These are phyloP conservation scores for Cyclotella cryptica DNA, from an alignment of 108 stramenopile species.

Conservation along the genomic window DNA sequence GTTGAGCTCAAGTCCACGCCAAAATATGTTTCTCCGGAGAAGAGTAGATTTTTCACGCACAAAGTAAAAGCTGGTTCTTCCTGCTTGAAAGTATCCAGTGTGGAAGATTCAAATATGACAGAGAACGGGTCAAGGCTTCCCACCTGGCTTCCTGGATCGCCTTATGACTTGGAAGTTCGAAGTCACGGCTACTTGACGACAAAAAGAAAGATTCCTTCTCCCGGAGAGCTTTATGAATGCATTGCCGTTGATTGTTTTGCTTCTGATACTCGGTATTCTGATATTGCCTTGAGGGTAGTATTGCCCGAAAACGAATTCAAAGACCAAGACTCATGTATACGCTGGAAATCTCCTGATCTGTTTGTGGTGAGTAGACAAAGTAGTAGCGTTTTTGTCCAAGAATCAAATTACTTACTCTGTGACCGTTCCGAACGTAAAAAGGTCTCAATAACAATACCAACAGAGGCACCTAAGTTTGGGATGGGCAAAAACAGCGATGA, in stretches of 20 bases:
- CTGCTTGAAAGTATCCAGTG: conserved; percentile 60
- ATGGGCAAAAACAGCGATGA: conserved; percentile 45
- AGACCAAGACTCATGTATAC: conserved; percentile 46
- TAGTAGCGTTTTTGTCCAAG: neutral
- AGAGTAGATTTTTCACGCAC: neutral
- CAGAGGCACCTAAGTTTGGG: conserved; percentile 79
- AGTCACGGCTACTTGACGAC: conserved; percentile 74
- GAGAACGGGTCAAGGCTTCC: conserved; percentile 64
- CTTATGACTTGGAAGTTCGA: conserved; percentile 60
- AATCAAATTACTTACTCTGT: neutral
- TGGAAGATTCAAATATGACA: conserved; percentile 61
- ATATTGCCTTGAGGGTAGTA: conserved; percentile 71
- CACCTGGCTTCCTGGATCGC: conserved; percentile 60
- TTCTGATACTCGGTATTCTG: conserved; percentile 59
- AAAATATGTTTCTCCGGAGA: neutral
- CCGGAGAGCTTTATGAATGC: conserved; percentile 76
- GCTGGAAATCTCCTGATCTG: conserved; percentile 82
- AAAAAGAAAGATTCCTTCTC: conserved; percentile 79
- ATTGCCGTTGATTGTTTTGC: conserved; percentile 78
- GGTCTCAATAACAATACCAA: conserved; percentile 73
- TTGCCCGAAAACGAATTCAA: conserved; percentile 64
- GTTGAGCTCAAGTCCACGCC: neutral
- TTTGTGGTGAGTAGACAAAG: conserved; percentile 48
- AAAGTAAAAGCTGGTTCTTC: conserved; percentile 73
- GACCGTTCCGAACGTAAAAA: neutral